Base-by-base conservation (phyloP, 371 early-diverging fungal species). In the Mortierella polycephala region DNA sequence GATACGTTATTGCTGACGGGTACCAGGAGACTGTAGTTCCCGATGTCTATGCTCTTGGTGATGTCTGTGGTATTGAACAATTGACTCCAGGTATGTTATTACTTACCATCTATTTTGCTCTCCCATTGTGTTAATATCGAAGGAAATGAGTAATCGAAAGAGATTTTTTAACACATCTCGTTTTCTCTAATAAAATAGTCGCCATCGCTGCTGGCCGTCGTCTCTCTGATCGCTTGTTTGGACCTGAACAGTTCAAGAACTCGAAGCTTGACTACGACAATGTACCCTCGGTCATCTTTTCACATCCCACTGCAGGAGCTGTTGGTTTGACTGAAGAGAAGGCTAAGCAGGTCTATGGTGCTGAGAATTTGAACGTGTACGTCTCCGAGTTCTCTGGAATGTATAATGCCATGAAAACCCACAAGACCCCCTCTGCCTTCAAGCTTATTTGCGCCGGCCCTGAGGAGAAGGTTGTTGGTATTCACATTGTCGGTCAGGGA, bases 261-360 rank as follows among this genome's bases (percentile, higher is more conserved):
- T 56, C 91, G 21, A 95, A 95, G 84, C 88, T 98, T 54, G 96
- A 96, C 81, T 98, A 98, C 83, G 86, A 77, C 72, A 94, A 95
- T 84, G 95, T 99, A 58, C 98, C 98, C 14, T 96, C 96, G 1
- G 98, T 98, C 60, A 92, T 99, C 53, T 99, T 99, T 86, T 94
- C 97, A 14, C 98, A 98, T 82, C 98, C 98, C 20, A 89, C 94
- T 60, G 88, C 94, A 21, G 99, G 98, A 53, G 89, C 94, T 21
- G 86, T 96, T 57, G 99, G 98, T 11, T 85, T 96, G 62, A 91
- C 95, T 13, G 98, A 99, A 83, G 86, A 83, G 1, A 88, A 94
- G 80, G 98, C 99, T 21, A 82, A 85, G 57, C 75, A 83, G 44
- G 85, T 88, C 74, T 95, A 89, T 70, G 96, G 96, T 50, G 85